Evolutionary conservation across 2,329 filamentous ascomycete genomes (phyloP), one percentile per base, ranked within the genome.

Genomic region (Sclerotinia trifoliorum): DNA sequence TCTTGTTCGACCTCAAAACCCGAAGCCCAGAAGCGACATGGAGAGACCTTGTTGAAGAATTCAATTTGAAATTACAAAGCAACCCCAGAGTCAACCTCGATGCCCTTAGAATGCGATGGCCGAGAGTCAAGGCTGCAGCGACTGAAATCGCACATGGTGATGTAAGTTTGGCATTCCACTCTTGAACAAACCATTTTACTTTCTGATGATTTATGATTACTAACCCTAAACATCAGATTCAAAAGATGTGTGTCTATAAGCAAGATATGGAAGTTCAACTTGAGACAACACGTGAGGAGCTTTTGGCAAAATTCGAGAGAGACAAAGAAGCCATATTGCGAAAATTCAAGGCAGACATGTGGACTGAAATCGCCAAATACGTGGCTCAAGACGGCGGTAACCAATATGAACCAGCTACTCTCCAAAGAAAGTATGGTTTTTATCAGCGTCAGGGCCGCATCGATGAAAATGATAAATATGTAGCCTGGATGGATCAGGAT

Each of bases 191-290:
- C n/a, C n/a, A n/a, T n/a, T n/a, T n/a, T n/a, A n/a, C n/a, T n/a
- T n/a, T n/a, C n/a, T n/a, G 5, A 44, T 8, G 17, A 3, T 29
- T 6, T 17, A 6, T 48, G 6, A n/a, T 17, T 35, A 48, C 58
- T 62, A 39, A 62, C 17, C 39, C 5, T 32, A 8, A 2, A 7
- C 3, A 35, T 26, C 44, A 62, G 58, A 62, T 62, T 2, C 29
- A 62, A 24, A 62, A 24, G 58, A 62, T 62, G 58, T 62, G 58
- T 11, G 29, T 48, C 19, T 61, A 32, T 19, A 61, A 61, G 44
- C 57, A n/a, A 35, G 24, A 35, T 6, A 48, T 48, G 57, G 42
- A 61, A n/a, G 54, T n/a, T 2, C 29, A 56, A 56, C 54, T 35
- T 3, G 54, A 56, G 32, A 39, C 21, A 3, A 39, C 19, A 21